These are phyloP conservation scores for Periconia digitata DNA, from an alignment of 2,329 filamentous ascomycete genomes.

Conservation along the genomic window DNA sequence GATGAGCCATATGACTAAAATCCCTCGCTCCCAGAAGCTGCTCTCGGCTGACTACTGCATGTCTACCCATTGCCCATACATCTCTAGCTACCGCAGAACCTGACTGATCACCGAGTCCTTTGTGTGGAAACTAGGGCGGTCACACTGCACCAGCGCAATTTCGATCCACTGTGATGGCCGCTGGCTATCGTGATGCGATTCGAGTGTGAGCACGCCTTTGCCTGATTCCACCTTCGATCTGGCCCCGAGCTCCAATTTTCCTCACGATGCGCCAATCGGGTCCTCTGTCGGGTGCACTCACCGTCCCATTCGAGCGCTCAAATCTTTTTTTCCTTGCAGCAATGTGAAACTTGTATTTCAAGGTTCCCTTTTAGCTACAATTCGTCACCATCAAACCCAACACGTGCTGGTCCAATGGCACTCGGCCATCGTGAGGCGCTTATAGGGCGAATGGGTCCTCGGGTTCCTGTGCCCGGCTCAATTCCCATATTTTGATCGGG, in stretches of 20 bases:
- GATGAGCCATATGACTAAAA: too few relatives aligned
- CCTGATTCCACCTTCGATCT: slow-evolving; percentile 5
- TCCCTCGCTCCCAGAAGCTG: too few relatives aligned
- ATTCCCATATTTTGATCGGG: slow-evolving; percentile 59
- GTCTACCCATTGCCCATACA: too few relatives aligned
- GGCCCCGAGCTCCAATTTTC: slow-evolving; percentile 21
- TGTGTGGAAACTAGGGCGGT: neutral
- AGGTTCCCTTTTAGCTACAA: slow-evolving; percentile 14
- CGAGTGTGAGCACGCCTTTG: neutral
- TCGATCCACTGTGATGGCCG: neutral
- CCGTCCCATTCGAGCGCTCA: slow-evolving; percentile 13
- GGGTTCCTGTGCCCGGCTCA: slow-evolving; percentile 31
- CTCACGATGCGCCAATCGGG: slow-evolving; percentile 25
- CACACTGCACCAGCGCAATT: slow-evolving; percentile 16
- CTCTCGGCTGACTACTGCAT: too few relatives aligned
- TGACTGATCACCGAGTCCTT: too few relatives aligned
- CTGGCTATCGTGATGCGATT: neutral
- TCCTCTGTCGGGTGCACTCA: slow-evolving; percentile 15
- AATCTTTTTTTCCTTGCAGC: slow-evolving; percentile 1
- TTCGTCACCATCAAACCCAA: slow-evolving; percentile 18
- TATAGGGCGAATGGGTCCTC: slow-evolving; percentile 30
- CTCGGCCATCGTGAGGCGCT: slow-evolving; percentile 7
- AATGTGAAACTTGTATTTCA: slow-evolving; percentile 17
- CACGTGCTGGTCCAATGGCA: slow-evolving; percentile 18
- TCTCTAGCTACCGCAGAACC: too few relatives aligned